These are phyloP conservation scores for Berkeleyomyces rouxiae DNA, from an alignment of 2,329 filamentous ascomycete species.

Conservation along the genomic window DNA sequence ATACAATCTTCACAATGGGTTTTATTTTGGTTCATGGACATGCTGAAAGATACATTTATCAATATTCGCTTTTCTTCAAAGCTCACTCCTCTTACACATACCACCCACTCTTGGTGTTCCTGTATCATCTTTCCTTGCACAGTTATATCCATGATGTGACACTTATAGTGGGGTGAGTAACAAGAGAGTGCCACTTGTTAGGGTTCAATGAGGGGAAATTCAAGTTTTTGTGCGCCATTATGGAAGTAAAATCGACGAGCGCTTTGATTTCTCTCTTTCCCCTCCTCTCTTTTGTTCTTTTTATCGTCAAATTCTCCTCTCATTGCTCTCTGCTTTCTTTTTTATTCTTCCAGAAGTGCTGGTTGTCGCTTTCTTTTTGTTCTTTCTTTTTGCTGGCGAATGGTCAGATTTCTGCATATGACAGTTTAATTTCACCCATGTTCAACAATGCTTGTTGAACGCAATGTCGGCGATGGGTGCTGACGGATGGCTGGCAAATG, in stretches of 20 bases:
- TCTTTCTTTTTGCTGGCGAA: background rate
- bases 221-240: background rate
- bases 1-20: too few species aligned
- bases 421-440: background rate
- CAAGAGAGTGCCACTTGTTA: background rate
- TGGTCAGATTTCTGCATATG: background rate
- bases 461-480: background rate
- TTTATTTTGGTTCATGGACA: too few species aligned
- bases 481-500: background rate
- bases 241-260: background rate
- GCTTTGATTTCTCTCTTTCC: background rate
- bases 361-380: background rate
- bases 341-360: background rate
- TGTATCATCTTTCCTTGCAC: too few species aligned
- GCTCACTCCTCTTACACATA: too few species aligned
- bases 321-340: background rate
- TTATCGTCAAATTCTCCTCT: background rate
- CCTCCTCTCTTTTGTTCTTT: background rate
- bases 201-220: slow-evolving; percentile 1
- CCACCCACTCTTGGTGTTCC: too few species aligned
- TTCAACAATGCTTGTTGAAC: background rate
- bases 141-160: background rate
- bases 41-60: too few species aligned
- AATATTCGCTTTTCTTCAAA: too few species aligned
- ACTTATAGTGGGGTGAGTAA: background rate